These are phyloP conservation scores for Annulohypoxylon stygium DNA, from an alignment of 495 filamentous ascomycete species.

Conservation along the genomic window DNA sequence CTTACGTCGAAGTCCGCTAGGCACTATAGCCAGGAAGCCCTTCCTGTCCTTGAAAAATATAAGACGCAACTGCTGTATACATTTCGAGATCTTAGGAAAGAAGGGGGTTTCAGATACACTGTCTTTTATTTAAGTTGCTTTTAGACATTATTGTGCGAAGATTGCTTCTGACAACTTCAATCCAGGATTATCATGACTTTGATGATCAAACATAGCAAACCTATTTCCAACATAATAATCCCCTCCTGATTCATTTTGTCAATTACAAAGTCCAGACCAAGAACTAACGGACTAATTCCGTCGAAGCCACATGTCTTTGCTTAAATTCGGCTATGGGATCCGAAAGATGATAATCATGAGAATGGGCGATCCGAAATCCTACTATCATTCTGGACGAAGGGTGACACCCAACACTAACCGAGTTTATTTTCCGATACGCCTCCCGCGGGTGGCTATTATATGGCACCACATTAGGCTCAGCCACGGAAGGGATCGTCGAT, in stretches of 20 bases:
- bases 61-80: not conserved
- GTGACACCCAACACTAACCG: constrained; percentile 16
- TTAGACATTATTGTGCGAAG: not conserved
- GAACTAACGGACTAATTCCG: not conserved
- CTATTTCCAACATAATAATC: not conserved
- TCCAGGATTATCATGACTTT: not conserved
- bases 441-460: constrained; percentile 7
- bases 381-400: not conserved
- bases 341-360: constrained; percentile 6
- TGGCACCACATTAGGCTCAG: constrained; percentile 9
- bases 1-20: not conserved
- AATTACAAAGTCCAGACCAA: constrained; percentile 4
- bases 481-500: constrained; percentile 9
- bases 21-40: no score
- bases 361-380: not conserved
- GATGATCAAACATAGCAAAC: not conserved
- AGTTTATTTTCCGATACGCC: constrained; percentile 21
- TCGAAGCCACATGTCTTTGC: not conserved
- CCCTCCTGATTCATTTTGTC: not conserved
- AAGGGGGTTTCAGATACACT: not conserved
- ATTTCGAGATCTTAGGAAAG: not conserved
- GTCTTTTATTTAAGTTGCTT: not conserved
- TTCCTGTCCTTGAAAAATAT: not conserved
- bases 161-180: not conserved
- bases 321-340: constrained; percentile 8